These are phyloP conservation scores for Aspergillus incahuasiensis DNA, from an alignment of 495 filamentous ascomycete genomes.

Conservation along the genomic window DNA sequence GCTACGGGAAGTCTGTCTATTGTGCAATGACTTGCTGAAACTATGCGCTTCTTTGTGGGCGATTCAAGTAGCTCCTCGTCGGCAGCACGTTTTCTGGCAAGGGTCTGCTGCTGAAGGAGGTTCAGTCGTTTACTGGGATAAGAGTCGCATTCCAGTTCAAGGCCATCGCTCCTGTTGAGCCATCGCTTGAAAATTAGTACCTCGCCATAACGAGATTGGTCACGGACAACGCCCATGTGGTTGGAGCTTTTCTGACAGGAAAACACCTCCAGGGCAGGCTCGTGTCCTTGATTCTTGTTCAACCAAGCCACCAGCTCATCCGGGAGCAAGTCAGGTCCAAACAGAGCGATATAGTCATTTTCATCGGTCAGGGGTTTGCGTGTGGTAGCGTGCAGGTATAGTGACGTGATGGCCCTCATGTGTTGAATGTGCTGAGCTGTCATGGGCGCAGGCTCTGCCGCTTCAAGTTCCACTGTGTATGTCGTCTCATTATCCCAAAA, in stretches of 20 bases:
- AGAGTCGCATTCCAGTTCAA: conserved; percentile 28
- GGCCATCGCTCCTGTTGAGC: conserved; percentile 8
- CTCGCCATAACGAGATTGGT: conserved; percentile 24
- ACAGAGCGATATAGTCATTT: conserved; percentile 42
- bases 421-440: conserved; percentile 14
- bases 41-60: conserved; percentile 16
- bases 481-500: conserved; percentile 46
- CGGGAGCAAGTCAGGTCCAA: conserved; percentile 24
- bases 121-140: conserved; percentile 29
- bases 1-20: conserved; percentile 56
- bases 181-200: conserved; percentile 29
- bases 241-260: conserved; percentile 1
- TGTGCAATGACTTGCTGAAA: conserved; percentile 24
- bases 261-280: conserved; percentile 23
- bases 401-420: conserved; percentile 39
- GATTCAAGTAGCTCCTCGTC: conserved; percentile 13
- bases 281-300: conserved; percentile 16
- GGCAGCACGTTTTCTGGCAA: conserved; percentile 2
- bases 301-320: conserved; percentile 25
- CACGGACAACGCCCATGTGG: conserved; percentile 30
- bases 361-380: conserved; percentile 30
- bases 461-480: conserved; percentile 34
- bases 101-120: conserved; percentile 23
- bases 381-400: conserved; percentile 48
- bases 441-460: conserved; percentile 15